These are phyloP conservation scores for Powellomyces hirtus DNA, from an alignment of 192 early-diverging fungal genomes.

Conservation along the genomic window DNA sequence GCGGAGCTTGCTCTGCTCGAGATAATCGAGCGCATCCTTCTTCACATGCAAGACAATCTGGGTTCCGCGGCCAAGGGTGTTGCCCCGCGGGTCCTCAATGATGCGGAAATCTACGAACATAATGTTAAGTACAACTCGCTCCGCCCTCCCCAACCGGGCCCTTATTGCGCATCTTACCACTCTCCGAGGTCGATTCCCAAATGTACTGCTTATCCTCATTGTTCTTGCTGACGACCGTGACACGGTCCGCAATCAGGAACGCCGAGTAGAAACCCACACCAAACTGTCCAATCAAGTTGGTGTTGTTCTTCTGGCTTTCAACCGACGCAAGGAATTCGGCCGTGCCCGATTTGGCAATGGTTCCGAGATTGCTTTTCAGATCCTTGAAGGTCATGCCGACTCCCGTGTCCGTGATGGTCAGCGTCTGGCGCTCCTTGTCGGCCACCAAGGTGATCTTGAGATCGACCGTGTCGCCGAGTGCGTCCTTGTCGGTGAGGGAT, in stretches of 20 bases:
- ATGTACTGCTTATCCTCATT: constrained; percentile 86
- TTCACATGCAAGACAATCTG: constrained; percentile 90
- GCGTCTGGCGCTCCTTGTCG: constrained; percentile 67
- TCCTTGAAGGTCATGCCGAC: constrained; percentile 93
- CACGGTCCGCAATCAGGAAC: constrained; percentile 93
- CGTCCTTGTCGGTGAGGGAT: constrained; percentile 66
- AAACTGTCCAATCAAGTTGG: constrained; percentile 92
- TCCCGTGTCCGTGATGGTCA: constrained; percentile 90
- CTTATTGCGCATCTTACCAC: constrained; percentile 39
- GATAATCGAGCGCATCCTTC: constrained; percentile 79
- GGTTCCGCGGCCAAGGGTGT: constrained; percentile 90
- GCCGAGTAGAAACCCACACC: constrained; percentile 99
- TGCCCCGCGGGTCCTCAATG: constrained; percentile 82
- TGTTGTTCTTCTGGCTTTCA: constrained; percentile 69
- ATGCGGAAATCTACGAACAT: constrained; percentile 83
- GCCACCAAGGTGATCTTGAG: constrained; percentile 82
- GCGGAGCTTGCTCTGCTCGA: constrained; percentile 67
- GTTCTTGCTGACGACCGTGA: constrained; percentile 86
- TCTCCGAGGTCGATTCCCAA: constrained; percentile 92
- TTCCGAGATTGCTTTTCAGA: constrained; percentile 88
- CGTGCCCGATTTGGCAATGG: constrained; percentile 98
- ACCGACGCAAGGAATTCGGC: constrained; percentile 80
- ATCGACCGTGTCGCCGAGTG: constrained; percentile 58
- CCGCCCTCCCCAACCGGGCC: not conserved
- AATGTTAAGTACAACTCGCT: too few species aligned